A percentile compares a stretch with the other conserved stretches of the same genome.
phyloP scores from a whole-genome alignment of 2,329 filamentous ascomycete species.

The Pseudopyrenochaeta lycopersici region DNA sequence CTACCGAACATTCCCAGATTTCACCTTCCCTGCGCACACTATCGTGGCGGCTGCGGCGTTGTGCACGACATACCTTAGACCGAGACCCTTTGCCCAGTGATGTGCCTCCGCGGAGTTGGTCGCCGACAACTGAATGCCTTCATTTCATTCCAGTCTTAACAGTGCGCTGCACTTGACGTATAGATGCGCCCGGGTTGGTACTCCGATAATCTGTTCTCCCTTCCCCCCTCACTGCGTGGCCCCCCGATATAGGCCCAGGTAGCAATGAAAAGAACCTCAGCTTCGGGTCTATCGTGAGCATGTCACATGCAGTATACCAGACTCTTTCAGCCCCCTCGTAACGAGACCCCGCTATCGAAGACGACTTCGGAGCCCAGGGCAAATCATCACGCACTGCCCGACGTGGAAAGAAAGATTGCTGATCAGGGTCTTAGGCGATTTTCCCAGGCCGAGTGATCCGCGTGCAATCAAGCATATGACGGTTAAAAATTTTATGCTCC shows the following conservation, averaged over 20 bases:
- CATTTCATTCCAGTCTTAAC: neutral
- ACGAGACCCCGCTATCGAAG: neutral
- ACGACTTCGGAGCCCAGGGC: neutral
- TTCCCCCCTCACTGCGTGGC: no score
- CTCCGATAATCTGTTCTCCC: no score
- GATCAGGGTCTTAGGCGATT: neutral
- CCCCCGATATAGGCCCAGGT: neutral
- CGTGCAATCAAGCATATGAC: slow-evolving; percentile 10
- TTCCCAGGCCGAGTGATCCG: neutral
- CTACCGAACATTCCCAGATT: neutral
- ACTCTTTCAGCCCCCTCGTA: neutral
- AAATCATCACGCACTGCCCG: slow-evolving; percentile 10
- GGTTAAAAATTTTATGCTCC: neutral
- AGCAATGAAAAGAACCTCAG: neutral
- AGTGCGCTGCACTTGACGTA: no score
- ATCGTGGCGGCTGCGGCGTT: neutral
- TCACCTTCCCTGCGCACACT: neutral
- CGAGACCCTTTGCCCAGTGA: neutral
- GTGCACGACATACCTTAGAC: neutral
- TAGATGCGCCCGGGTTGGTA: no score
- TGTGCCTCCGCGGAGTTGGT: neutral
- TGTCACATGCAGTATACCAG: neutral
- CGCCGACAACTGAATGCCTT: neutral
- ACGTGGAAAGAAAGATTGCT: slow-evolving; percentile 7
- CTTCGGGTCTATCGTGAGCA: neutral